A percentile compares a stretch with the other conserved stretches of the same genome.
These are phyloP conservation scores for Nicotiana otophora DNA, from an alignment of 257 asterid species.

Conservation along the genomic window DNA sequence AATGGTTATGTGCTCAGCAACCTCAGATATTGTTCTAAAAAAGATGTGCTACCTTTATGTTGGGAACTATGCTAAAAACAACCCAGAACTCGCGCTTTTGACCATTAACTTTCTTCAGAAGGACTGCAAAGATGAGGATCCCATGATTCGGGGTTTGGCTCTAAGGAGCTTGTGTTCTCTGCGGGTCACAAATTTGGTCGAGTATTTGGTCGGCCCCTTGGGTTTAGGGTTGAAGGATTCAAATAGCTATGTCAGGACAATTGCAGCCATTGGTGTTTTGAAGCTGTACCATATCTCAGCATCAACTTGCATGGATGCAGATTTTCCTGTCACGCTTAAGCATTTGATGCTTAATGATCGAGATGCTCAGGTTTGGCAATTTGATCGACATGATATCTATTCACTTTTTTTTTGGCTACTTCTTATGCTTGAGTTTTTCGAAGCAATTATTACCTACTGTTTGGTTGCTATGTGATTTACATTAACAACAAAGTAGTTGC, in stretches of 20 bases:
- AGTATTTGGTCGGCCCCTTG: constrained; percentile 93
- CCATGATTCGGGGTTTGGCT: constrained; percentile 98
- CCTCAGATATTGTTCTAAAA: constrained; percentile 92
- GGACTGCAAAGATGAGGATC: constrained; percentile 99
- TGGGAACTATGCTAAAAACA: constrained; percentile 90
- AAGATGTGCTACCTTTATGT: constrained; percentile 97
- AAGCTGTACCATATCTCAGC: constrained; percentile 85
- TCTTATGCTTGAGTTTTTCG: not conserved
- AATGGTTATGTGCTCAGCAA: constrained; percentile 99
- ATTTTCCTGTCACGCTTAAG: constrained; percentile 74
- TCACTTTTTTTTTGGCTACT: not conserved
- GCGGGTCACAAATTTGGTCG: constrained; percentile 93
- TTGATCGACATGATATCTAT: not conserved
- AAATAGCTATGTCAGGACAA: constrained; percentile 82
- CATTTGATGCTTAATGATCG: constrained; percentile 89
- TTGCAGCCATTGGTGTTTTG: constrained; percentile 84
- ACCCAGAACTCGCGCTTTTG: constrained; percentile 94
- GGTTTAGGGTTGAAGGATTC: constrained; percentile 86
- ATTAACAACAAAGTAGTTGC: not conserved
- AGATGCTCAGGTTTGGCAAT: constrained; percentile 73
- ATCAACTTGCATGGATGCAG: constrained; percentile 91
- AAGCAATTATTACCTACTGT: not conserved
- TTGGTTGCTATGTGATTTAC: not conserved
- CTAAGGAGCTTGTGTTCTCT: constrained; percentile 97
- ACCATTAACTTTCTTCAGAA: constrained; percentile 94